Percentiles rank a stretch among this genome's conserved stretches.
Conservation (phyloP, 225 moss, liverwort and hornwort genomes). For the Physcomitrium patens region DNA sequence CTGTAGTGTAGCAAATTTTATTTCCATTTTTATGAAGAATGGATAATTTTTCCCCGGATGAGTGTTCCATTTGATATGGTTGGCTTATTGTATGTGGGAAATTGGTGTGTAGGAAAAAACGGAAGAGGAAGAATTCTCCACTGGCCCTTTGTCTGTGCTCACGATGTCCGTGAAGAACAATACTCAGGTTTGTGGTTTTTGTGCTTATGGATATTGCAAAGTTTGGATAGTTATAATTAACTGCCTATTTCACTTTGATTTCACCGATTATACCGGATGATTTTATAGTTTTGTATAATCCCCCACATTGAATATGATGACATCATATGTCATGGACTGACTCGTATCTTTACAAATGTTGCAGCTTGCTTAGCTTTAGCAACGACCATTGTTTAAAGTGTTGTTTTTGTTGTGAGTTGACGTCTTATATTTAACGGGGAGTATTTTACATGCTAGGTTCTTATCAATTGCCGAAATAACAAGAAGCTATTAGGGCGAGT, state of each 20-base stretch:
- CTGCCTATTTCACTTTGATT: background rate
- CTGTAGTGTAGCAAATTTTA: background rate
- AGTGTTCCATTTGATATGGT: background rate
- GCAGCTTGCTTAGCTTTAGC: background rate
- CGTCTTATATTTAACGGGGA: background rate
- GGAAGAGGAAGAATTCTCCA: constrained; percentile 82
- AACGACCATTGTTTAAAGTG: background rate
- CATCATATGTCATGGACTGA: background rate
- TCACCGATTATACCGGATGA: background rate
- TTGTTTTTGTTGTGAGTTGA: background rate
- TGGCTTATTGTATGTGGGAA: background rate
- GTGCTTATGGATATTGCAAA: background rate
- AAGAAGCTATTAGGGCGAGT: constrained; percentile 92
- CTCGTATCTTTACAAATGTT: background rate
- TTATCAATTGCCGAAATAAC: constrained; percentile 94
- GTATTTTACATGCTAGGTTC: constrained; percentile 53
- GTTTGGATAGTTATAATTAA: background rate
- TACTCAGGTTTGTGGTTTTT: constrained; percentile 52
- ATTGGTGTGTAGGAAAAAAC: constrained; percentile 59
- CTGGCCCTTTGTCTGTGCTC: constrained; percentile 73
- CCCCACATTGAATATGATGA: background rate
- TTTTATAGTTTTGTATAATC: background rate
- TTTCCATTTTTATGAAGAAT: background rate
- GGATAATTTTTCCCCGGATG: background rate
- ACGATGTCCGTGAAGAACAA: constrained; percentile 87